phyloP scores from a whole-genome alignment of 306 rosid species.

The Arachis stenosperma region DNA sequence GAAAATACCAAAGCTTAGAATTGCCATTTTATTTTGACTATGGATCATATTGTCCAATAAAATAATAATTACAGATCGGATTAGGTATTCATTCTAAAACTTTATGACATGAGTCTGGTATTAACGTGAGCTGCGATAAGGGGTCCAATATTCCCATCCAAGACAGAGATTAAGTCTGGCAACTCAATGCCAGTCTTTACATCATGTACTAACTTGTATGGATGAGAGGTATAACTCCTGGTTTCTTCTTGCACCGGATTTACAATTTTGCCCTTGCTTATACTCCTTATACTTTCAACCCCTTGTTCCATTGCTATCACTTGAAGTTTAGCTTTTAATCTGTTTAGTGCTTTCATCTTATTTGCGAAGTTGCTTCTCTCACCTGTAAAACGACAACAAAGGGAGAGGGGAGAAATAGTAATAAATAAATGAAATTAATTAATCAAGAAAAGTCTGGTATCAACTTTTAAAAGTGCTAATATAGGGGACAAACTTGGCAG shows the following conservation, averaged over 20 bases:
- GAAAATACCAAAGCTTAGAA: no score
- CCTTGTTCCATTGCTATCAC: conserved; percentile 72
- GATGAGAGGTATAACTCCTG: conserved; percentile 57
- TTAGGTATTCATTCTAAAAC: neutral
- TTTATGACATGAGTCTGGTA: conserved; percentile 44
- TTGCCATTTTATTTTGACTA: no score
- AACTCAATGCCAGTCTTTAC: conserved; percentile 67
- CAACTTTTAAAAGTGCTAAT: neutral
- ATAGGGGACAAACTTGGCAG: neutral
- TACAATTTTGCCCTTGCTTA: conserved; percentile 53
- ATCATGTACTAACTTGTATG: conserved; percentile 67
- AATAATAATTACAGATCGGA: no score
- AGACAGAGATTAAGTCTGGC: conserved; percentile 58
- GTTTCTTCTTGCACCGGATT: conserved; percentile 56
- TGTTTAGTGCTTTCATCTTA: conserved; percentile 76
- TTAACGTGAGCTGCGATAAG: conserved; percentile 71
- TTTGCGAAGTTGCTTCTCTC: conserved; percentile 81
- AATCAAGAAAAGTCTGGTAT: neutral
- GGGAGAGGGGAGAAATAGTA: no score
- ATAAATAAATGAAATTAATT: conserved; percentile 1
- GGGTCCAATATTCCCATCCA: conserved; percentile 79
- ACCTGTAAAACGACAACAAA: conserved; percentile 44
- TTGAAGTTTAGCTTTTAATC: conserved; percentile 73
- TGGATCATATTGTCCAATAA: no score
- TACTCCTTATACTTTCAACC: conserved; percentile 49